Evolutionary conservation across 2,329 filamentous ascomycete genomes (phyloP), one percentile per base, ranked within the genome.

Genomic region (Ceratocystis destructans): DNA sequence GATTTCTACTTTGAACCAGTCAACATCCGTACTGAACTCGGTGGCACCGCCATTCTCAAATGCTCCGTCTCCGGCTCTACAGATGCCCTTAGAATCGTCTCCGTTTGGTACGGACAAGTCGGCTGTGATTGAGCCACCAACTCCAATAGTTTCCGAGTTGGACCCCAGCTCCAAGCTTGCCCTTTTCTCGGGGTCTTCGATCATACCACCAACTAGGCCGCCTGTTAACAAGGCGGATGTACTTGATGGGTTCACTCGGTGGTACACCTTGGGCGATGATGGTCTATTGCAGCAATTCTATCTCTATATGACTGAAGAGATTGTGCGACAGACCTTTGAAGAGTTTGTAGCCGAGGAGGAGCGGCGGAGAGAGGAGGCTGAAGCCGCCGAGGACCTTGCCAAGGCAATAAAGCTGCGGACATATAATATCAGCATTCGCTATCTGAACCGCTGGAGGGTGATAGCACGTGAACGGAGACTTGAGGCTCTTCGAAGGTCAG

Each of bases 401-500:
- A 74, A 80, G 64, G 81, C 81, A 15, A 74, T 76, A 17, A 72
- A 75, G n/a, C 83, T 80, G 69, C 77, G 79, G 46, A 71, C 70
- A 2, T 79, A 81, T 70, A 83, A 76, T 65, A 74, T 85, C 37
- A 74, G 75, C 12, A 74, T 83, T 67, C 83, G 79, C 61, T 85
- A 77, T 71, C 83, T 84, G 68, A 83, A 84, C 70, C 75, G 76
- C 20, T 85, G 83, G 83, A 79, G 78, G 62, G 72, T 79, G 15
- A 77, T 74, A 48, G 80, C 79, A 7, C 77, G 81, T 12, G 76
- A 78, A 59, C 77, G 76, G 20, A 77, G 79, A 2, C 76, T 81
- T 17, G 77, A 78, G 66, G 76, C 76, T n/a, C 77, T 83, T 25
- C 79, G 82, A 6, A 77, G 76, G 41, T 76, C 78, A 50, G 81